Evolutionary conservation across 2,329 filamentous ascomycete species (phyloP), one percentile per base, ranked within the genome.

Genomic region (Colletotrichum eleusines): DNA sequence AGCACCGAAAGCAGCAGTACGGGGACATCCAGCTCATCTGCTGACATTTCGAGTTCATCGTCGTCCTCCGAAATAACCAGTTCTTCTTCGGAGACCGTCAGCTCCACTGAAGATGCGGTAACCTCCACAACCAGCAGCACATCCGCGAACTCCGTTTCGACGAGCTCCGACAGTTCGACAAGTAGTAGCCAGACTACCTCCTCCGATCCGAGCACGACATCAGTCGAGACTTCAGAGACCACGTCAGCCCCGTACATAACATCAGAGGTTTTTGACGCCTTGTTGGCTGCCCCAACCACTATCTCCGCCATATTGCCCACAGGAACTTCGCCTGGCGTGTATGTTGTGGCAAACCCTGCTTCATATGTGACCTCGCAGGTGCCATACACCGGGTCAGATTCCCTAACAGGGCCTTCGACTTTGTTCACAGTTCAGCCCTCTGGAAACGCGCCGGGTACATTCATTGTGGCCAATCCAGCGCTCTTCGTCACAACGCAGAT

Each of bases 261-360:
- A 31, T 55, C 62, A 8, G 51, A 46, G n/a, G 38, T 50, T 23
- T 68, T 57, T 40, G 28, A 42, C 28, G 44, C 48, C 2, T 68
- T 53, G 2, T 53, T 44, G 11, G 62, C 53, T 11, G 51, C 23
- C 1, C 63, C 61, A 1, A 62, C 28, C 4, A 62, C 46, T 11
- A 48, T 71, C 35, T 61, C 57, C 11, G 72, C 66, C 28, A 59
- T 72, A 3, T 18, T 44, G 1, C 60, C 62, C 2, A 58, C 40
- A 8, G 71, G 66, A 3, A 71, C 26, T 11, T 48, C 18, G 9
- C 44, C 61, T 2, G 70, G 71, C 8, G 71, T 71, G 2, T 33
- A 69, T 3, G 23, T 73, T 33, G 63, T 73, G 16, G 53, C 46
- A 14, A 31, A 40, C 3, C 62, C 62, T 12, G 48, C 48, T 9